Evolutionary conservation across 73 alveolate species (phyloP).

Genomic region (Effrenium voratum): DNA sequence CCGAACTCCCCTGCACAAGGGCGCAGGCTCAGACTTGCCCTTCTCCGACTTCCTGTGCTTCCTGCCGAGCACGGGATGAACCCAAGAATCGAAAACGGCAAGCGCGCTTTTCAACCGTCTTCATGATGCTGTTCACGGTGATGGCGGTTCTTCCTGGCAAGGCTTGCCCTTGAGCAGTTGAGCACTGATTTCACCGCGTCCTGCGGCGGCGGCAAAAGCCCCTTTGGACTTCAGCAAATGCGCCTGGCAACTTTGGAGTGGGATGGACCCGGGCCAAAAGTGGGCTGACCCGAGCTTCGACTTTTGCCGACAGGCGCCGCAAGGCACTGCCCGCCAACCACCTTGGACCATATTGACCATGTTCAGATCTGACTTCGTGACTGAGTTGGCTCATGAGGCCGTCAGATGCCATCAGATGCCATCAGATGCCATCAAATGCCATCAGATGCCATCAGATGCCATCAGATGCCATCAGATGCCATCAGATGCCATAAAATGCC

Average conservation of each 20-base stretch:
- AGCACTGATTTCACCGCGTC: background rate
- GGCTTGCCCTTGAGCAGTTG: background rate
- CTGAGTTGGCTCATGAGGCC: background rate
- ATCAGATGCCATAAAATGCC: background rate
- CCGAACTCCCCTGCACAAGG: too few species aligned
- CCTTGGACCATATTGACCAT: background rate
- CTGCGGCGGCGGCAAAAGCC: slow-evolving; percentile 72
- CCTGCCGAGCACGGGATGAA: background rate
- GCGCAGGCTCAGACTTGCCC: background rate
- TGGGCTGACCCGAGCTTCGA: slow-evolving; percentile 3
- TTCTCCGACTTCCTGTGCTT: slow-evolving; percentile 13
- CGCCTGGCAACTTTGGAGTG: background rate
- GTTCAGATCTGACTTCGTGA: background rate
- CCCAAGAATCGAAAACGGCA: background rate
- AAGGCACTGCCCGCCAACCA: slow-evolving; percentile 87
- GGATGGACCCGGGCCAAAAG: background rate
- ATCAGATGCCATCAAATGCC: background rate
- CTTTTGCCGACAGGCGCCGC: slow-evolving; percentile 34
- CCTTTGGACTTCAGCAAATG: slow-evolving; percentile 79
- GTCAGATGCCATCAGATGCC: background rate
- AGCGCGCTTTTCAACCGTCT: slow-evolving; percentile 45
- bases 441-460: background rate
- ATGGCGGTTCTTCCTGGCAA: slow-evolving; percentile 69
- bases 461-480: background rate
- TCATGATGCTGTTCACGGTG: slow-evolving; percentile 81